Evolutionary conservation across 352 stramenopile species (phyloP).

Genomic region (Hyaloperonospora arabidopsidis): DNA sequence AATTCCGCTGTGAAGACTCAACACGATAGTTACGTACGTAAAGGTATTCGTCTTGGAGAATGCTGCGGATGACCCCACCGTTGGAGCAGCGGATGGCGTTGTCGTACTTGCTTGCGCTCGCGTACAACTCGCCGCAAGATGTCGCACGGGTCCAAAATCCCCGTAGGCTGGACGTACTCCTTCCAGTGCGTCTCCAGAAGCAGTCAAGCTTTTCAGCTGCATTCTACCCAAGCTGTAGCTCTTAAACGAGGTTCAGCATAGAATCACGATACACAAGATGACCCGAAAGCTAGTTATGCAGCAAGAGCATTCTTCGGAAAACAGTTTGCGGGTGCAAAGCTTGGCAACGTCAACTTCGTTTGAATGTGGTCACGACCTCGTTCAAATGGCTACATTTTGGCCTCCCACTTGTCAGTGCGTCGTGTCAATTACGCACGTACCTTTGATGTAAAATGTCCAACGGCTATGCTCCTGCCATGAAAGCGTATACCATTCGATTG

Average conservation of each 20-base stretch:
- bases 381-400: conserved; percentile 42
- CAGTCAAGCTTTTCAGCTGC: conserved; percentile 36
- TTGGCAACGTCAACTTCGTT: conserved; percentile 23
- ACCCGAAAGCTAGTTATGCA: conserved; percentile 63
- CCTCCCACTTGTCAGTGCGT: conserved; percentile 16
- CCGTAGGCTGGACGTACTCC: conserved; percentile 29
- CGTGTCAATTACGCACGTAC: too few species aligned
- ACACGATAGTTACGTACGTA: too few species aligned
- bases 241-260: conserved; percentile 24
- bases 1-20: too few species aligned
- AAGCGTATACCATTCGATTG: too few species aligned
- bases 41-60: too few species aligned
- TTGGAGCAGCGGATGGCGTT: conserved; percentile 78
- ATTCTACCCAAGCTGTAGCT: conserved; percentile 46
- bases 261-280: conserved; percentile 50
- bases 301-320: conserved; percentile 60
- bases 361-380: conserved; percentile 54
- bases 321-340: conserved; percentile 53
- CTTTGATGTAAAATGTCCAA: too few species aligned
- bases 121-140: conserved; percentile 55
- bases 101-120: conserved; percentile 62
- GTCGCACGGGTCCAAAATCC: conserved; percentile 62
- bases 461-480: too few species aligned
- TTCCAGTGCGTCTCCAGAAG: conserved; percentile 57
- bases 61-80: too few species aligned